phyloP scores from a whole-genome alignment of 306 rosid species.

The Gleditsia sinensis region DNA sequence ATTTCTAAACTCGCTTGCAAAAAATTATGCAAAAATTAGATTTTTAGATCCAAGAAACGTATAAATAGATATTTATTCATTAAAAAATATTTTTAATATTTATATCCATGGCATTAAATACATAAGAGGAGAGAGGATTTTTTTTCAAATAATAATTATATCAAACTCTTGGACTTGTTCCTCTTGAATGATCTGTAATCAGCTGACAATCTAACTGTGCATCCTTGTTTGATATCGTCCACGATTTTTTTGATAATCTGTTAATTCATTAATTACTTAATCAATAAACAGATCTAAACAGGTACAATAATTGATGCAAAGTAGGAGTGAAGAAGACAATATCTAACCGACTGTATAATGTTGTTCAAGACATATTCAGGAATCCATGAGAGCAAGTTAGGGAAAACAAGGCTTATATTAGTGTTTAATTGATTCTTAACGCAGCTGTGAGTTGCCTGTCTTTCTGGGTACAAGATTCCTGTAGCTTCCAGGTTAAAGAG shows the following conservation, averaged over 20 bases:
- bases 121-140: too few relatives aligned
- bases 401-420: conserved; percentile 23
- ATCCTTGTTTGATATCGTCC: conserved; percentile 37
- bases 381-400: conserved; percentile 38
- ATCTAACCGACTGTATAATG: conserved; percentile 32
- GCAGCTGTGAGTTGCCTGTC: not conserved
- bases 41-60: too few relatives aligned
- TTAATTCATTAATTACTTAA: not conserved
- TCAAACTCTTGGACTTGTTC: not conserved
- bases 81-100: too few relatives aligned
- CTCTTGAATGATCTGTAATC: conserved; percentile 37
- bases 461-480: conserved; percentile 37
- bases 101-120: too few relatives aligned
- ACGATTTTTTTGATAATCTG: conserved; percentile 26
- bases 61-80: too few relatives aligned
- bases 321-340: not conserved
- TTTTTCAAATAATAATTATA: too few relatives aligned
- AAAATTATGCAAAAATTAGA: too few relatives aligned
- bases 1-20: too few relatives aligned
- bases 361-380: conserved; percentile 29
- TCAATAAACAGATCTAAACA: not conserved
- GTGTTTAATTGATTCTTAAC: conserved; percentile 32
- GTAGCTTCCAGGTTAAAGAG: conserved; percentile 24
- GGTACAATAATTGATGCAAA: too few relatives aligned
- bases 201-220: conserved; percentile 24